A percentile compares a stretch with the other conserved stretches of the same genome.
phyloP scores from a whole-genome alignment of 257 asterid species.

The Penstemon davidsonii region DNA sequence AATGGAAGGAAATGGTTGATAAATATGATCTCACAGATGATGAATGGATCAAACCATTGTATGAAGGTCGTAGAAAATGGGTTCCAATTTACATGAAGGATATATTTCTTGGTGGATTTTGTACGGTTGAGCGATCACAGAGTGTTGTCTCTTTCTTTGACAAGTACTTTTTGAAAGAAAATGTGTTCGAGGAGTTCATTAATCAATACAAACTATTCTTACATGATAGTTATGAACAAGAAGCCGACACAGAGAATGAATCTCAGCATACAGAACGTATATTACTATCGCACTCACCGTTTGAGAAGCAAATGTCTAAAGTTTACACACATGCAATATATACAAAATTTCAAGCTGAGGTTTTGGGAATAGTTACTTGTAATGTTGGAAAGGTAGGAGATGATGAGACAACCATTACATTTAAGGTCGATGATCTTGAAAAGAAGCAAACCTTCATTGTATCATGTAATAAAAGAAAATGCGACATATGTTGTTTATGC shows the following conservation, averaged over 20 bases:
- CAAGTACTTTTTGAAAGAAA: conserved; percentile 38
- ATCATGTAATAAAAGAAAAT: conserved; percentile 33
- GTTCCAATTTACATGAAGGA: conserved; percentile 35
- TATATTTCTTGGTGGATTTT: conserved; percentile 45
- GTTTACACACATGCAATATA: conserved; percentile 42
- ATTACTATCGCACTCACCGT: conserved; percentile 38
- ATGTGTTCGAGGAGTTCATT: conserved; percentile 38
- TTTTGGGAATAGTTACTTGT: conserved; percentile 38
- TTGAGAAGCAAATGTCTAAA: conserved; percentile 51
- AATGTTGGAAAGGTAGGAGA: conserved; percentile 33
- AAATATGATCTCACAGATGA: conserved; percentile 33
- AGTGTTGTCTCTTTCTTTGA: conserved; percentile 43
- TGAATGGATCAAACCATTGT: conserved; percentile 37
- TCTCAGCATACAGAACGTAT: conserved; percentile 19
- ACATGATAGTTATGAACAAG: conserved; percentile 39
- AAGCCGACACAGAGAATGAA: conserved; percentile 41
- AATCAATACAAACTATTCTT: conserved; percentile 32
- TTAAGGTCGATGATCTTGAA: conserved; percentile 33
- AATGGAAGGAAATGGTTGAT: conserved; percentile 40
- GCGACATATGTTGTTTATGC: conserved; percentile 38
- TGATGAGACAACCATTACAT: conserved; percentile 28
- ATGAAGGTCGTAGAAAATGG: conserved; percentile 40
- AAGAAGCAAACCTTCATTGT: conserved; percentile 37
- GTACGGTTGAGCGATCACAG: conserved; percentile 39
- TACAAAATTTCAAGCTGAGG: conserved; percentile 49